Evolutionary conservation across 208 protist species (phyloP).

Genomic region (Strigomonas galati): DNA sequence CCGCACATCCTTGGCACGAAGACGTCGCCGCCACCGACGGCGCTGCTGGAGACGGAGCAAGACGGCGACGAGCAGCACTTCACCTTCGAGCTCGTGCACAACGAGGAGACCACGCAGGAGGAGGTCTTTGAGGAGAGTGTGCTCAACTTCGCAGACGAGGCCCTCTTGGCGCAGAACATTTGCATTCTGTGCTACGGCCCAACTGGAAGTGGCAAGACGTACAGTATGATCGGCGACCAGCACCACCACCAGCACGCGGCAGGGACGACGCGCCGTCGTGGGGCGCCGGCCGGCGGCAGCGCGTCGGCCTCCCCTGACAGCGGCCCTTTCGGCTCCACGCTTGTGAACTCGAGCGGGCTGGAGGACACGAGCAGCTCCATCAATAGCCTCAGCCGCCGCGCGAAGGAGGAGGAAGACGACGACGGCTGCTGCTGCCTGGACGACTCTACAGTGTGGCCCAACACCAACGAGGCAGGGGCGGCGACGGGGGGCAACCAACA

Average conservation of each 20-base stretch:
- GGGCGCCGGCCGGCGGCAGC: not conserved
- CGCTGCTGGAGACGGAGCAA: not conserved
- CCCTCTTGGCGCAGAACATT: conserved; percentile 77
- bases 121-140: conserved; percentile 90
- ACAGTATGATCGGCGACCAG: conserved; percentile 84
- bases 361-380: not conserved
- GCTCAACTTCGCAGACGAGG: conserved; percentile 75
- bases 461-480: conserved; percentile 1
- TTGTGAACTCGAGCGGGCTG: not conserved
- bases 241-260: conserved; percentile 2
- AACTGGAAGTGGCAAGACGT: conserved; percentile 88
- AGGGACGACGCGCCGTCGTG: not conserved
- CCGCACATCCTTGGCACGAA: too few relatives aligned
- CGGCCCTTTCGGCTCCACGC: not conserved
- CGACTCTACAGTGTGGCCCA: not conserved
- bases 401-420: conserved; percentile 4
- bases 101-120: conserved; percentile 75
- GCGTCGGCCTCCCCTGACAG: not conserved
- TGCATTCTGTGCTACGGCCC: conserved; percentile 84
- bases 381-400: not conserved
- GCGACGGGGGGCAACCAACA: conserved; percentile 9
- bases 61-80: conserved; percentile 66
- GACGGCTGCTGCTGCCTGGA: not conserved
- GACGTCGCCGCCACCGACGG: too few relatives aligned
- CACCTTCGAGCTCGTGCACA: conserved; percentile 82